Evolutionary conservation across 805 yeast genomes (phyloP).

Genomic region (Candida stauntonica): DNA sequence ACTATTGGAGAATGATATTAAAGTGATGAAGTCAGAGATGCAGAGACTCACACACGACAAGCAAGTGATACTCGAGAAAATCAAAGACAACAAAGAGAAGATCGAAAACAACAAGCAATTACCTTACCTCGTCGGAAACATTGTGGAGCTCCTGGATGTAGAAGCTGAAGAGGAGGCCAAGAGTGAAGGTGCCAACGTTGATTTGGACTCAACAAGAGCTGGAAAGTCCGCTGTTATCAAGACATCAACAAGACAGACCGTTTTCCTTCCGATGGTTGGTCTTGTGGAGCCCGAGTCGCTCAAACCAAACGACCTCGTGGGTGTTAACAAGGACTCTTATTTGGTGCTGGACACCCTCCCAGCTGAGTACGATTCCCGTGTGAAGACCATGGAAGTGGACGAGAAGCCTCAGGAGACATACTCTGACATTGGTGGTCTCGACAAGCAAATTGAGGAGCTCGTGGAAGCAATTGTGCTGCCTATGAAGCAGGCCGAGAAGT

Average conservation of each 20-base stretch:
- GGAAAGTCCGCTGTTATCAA: conserved; percentile 98
- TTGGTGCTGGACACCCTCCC: conserved; percentile 91
- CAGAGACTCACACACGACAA: conserved; percentile 90
- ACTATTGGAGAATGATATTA: conserved; percentile 89
- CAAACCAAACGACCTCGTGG: conserved; percentile 96
- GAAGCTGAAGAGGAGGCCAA: conserved; percentile 78
- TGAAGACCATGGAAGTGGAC: conserved; percentile 99
- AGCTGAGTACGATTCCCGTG: conserved; percentile 95
- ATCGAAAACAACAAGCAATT: conserved; percentile 92
- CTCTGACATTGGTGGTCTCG: conserved; percentile 96
- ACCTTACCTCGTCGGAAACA: conserved; percentile 95
- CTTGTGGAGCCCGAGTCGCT: conserved; percentile 86
- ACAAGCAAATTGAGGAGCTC: conserved; percentile 95
- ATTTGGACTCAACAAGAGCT: conserved; percentile 81
- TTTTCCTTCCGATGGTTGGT: conserved; percentile 92
- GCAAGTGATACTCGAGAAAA: conserved; percentile 86
- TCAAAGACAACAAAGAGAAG: conserved; percentile 94
- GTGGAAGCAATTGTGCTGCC: conserved; percentile 98
- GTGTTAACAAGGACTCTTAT: conserved; percentile 96
- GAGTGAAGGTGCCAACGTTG: conserved; percentile 90
- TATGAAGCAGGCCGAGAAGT: conserved; percentile 96
- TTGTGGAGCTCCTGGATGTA: conserved; percentile 88
- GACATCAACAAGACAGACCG: conserved; percentile 96
- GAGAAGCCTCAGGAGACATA: conserved; percentile 98
- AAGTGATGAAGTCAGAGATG: conserved; percentile 87